phyloP scores from a whole-genome alignment of 257 asterid genomes.

The Plantago elongata region DNA sequence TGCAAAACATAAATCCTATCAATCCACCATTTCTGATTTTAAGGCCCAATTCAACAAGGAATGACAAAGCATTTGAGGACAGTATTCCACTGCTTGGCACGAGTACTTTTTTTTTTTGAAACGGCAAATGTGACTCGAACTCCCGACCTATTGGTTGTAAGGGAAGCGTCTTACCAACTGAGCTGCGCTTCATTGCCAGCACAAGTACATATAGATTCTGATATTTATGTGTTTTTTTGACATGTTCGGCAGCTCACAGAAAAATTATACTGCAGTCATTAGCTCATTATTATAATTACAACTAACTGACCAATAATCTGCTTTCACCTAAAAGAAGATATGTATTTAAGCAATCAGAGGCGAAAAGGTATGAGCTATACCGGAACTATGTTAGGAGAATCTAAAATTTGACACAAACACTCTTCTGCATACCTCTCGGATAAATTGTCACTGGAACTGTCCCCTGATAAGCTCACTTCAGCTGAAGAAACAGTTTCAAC shows the following conservation, averaged over 20 bases:
- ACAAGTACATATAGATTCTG: background rate
- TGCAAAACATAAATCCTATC: background rate
- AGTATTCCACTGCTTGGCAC: background rate
- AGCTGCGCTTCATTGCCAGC: no score
- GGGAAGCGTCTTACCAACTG: no score
- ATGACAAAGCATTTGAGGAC: background rate
- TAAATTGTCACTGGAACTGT: constrained; percentile 27
- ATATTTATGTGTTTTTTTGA: background rate
- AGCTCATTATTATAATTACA: background rate
- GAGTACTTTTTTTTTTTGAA: no score
- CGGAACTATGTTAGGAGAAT: background rate
- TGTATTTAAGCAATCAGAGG: background rate
- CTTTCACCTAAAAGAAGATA: constrained; percentile 9
- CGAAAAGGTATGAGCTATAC: no score
- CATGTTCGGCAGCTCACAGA: background rate
- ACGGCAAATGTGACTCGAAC: no score
- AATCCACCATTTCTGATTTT: background rate
- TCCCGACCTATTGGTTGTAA: no score
- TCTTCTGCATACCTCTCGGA: constrained; percentile 51
- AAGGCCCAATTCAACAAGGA: background rate
- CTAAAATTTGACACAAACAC: background rate
- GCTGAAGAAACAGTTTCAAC: constrained; percentile 30
- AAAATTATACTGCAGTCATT: background rate
- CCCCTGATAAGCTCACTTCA: constrained; percentile 35
- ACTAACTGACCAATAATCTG: background rate